Conservation (phyloP, 345 rosid species). For the Lepidium didymum region DNA sequence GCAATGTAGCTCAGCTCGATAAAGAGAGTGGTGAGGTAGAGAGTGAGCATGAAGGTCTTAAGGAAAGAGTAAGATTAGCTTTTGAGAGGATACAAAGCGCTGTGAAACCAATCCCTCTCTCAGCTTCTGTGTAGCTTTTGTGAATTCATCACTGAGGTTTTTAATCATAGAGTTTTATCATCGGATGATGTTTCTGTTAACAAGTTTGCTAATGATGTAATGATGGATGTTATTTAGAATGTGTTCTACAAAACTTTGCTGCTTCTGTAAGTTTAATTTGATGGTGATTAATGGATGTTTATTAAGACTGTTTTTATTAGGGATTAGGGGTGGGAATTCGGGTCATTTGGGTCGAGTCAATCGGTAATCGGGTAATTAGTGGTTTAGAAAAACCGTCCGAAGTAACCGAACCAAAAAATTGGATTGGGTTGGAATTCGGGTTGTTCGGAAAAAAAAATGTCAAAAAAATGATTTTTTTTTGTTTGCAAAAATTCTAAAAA, state of each 20-base stretch:
- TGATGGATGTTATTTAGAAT: constrained; percentile 5
- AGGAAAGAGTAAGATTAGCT: constrained; percentile 67
- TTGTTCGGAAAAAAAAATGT: too few relatives aligned
- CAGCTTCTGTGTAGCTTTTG: constrained; percentile 23
- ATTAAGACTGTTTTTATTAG: background rate
- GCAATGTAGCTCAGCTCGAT: constrained; percentile 68
- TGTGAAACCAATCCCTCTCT: constrained; percentile 66
- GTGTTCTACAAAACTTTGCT: background rate
- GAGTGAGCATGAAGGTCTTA: constrained; percentile 78
- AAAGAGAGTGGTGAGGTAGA: constrained; percentile 86
- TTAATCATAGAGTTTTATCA: background rate
- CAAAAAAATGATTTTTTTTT: too few relatives aligned
- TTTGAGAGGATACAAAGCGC: constrained; percentile 64
- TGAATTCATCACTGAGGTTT: background rate
- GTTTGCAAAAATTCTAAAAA: too few relatives aligned
- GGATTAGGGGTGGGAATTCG: too few relatives aligned
- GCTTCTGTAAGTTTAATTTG: background rate
- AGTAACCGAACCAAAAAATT: too few relatives aligned
- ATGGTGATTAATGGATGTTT: background rate
- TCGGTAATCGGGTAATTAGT: too few relatives aligned
- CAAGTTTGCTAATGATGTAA: background rate
- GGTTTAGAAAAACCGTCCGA: too few relatives aligned
- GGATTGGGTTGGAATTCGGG: too few relatives aligned
- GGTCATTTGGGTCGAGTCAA: too few relatives aligned
- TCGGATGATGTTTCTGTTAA: background rate